phyloP scores from a whole-genome alignment of 495 filamentous ascomycete genomes.

The Neurospora hispaniola region DNA sequence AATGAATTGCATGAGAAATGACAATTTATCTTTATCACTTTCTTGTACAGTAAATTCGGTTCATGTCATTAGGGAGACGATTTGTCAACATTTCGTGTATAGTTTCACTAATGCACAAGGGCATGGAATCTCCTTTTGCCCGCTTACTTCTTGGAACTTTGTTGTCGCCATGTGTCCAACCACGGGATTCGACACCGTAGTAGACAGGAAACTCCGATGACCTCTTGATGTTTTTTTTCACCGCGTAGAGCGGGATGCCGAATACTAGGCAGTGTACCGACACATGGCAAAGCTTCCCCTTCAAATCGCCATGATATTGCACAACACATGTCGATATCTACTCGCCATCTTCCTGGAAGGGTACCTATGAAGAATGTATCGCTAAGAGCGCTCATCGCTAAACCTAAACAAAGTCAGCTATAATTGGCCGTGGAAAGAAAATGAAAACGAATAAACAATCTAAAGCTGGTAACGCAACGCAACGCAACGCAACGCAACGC shows the following conservation, averaged over 20 bases:
- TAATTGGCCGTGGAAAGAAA: background rate
- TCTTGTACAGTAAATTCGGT: background rate
- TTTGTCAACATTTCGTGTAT: background rate
- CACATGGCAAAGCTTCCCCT: background rate
- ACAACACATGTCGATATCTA: background rate
- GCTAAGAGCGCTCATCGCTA: background rate
- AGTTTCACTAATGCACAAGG: background rate
- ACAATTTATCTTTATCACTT: background rate
- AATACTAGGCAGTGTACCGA: too few relatives aligned
- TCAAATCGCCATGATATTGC: background rate
- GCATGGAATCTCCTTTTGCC: background rate
- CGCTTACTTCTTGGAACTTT: background rate
- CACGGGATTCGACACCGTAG: background rate
- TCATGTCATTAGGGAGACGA: background rate
- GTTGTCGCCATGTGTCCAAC: background rate
- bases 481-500: background rate
- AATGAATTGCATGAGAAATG: slow-evolving; percentile 6
- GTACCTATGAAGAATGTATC: background rate
- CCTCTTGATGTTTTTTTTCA: background rate
- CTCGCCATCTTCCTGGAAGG: background rate
- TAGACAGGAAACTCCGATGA: background rate
- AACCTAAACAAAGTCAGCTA: background rate
- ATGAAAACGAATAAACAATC: background rate
- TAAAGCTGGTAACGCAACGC: background rate
- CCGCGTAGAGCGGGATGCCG: background rate